A percentile compares a stretch with the other conserved stretches of the same genome.
phyloP scores from a whole-genome alignment of 1,139 yeast species.

The Sugiyamaella japonica region DNA sequence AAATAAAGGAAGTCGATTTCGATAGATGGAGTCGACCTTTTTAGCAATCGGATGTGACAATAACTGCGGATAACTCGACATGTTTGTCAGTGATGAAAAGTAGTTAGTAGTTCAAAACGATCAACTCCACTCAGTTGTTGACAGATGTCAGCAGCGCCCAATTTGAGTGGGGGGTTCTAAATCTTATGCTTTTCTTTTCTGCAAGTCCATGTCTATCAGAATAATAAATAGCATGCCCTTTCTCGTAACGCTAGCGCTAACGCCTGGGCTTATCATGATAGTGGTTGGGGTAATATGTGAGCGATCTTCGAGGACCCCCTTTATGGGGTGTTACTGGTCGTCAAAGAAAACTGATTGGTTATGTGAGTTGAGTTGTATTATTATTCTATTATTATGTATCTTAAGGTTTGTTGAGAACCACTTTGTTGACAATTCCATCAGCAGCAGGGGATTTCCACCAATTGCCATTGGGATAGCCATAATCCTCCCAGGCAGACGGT shows the following conservation, averaged over 20 bases:
- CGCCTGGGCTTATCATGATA: background rate
- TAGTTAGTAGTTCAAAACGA: background rate
- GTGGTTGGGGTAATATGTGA: background rate
- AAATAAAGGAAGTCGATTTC: constrained; percentile 76
- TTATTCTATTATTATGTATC: background rate
- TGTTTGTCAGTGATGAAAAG: background rate
- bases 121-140: background rate
- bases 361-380: background rate
- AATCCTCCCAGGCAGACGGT: constrained; percentile 39
- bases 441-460: constrained; percentile 42
- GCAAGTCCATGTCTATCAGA: background rate
- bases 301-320: background rate
- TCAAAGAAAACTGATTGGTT: background rate
- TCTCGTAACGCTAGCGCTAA: too few species aligned
- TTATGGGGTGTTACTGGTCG: background rate
- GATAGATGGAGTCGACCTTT: constrained; percentile 79
- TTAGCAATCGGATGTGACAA: constrained; percentile 63
- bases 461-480: constrained; percentile 41
- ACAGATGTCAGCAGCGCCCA: background rate
- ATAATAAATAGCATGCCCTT: background rate
- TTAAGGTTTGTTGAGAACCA: constrained; percentile 21
- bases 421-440: constrained; percentile 25
- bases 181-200: background rate
- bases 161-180: background rate
- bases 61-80: constrained; percentile 22